Evolutionary conservation across 805 yeast species (phyloP), one percentile per base, ranked within the genome.

Genomic region (Metschnikowia shivogae): DNA sequence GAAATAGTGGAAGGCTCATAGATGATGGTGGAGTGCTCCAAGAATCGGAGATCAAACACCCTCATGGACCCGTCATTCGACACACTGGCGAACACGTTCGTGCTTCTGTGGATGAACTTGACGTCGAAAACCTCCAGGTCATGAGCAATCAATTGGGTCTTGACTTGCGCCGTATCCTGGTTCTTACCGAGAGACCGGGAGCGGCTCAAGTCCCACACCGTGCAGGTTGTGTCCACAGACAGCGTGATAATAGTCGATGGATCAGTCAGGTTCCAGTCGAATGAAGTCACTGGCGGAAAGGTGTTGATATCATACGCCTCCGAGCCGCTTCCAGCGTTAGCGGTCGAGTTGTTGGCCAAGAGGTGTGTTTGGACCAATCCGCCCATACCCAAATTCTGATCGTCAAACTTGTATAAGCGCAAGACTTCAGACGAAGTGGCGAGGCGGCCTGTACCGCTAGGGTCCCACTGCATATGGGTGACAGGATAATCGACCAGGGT

Each of bases 1-100:
- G 26, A 26, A 10, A 22, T 20, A 13, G 20, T 20, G 34, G 37
- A 33, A n/a, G 89, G 89, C 60, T 93, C 99, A 63, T 88, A 93
- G 12, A 93, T 84, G 54, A 93, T 93, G 1, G 99, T 92, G 13
- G 96, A 86, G 63, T 90, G 98, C 48, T 93, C 97, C 41, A 92
- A 69, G 7, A 90, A 76, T 45, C 99, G 69, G 48, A 93, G 72
- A 60, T 93, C 99, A 64, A 93, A 93, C 6, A 93, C 86, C 35
- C 99, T 74, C 61, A 90, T 87, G 13, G 95, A 84, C 0, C 99
- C 99, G 65, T 93, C 99, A 43, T 89, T 90, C 2, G 97, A 96
- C 44, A 92, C 96, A 44, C 93, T 84, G 39, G 96, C 87, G 65
- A 93, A 93, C 24, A 90, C 76, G 58, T 85, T 77, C 36, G 84